phyloP scores from a whole-genome alignment of 2,329 filamentous ascomycete genomes.

The Ciborinia camelliae region DNA sequence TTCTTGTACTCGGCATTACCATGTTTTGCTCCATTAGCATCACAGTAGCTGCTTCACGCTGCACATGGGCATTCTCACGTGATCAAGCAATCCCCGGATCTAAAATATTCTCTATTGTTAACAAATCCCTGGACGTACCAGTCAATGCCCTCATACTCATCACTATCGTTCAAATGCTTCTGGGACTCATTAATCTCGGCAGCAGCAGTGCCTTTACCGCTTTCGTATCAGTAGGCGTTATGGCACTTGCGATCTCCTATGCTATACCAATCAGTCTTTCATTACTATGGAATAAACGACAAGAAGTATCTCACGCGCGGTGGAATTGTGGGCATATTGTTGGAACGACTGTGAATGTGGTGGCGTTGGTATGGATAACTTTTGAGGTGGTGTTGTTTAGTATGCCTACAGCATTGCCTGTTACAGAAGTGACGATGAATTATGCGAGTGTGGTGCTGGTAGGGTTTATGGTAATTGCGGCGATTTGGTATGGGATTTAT shows the following conservation, averaged over 20 bases:
- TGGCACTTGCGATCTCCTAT: slow-evolving; percentile 69
- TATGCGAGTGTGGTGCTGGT: slow-evolving; percentile 50
- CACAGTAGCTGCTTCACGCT: slow-evolving; percentile 53
- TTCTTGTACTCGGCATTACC: slow-evolving; percentile 48
- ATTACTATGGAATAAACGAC: slow-evolving; percentile 59
- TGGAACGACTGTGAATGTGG: slow-evolving; percentile 56
- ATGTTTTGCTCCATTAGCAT: slow-evolving; percentile 54
- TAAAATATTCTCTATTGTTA: slow-evolving; percentile 57
- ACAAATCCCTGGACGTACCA: slow-evolving; percentile 59
- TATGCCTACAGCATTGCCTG: slow-evolving; percentile 58
- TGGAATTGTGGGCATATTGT: slow-evolving; percentile 57
- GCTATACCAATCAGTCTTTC: slow-evolving; percentile 72
- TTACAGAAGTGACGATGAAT: slow-evolving; percentile 57
- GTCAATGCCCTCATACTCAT: slow-evolving; percentile 63
- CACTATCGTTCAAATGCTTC: slow-evolving; percentile 58
- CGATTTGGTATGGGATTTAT: slow-evolving; percentile 49
- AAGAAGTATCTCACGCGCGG: slow-evolving; percentile 49
- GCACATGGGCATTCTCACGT: slow-evolving; percentile 65
- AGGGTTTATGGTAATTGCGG: slow-evolving; percentile 50
- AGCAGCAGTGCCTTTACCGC: slow-evolving; percentile 67
- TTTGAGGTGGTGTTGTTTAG: slow-evolving; percentile 63
- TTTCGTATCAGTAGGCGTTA: slow-evolving; percentile 67
- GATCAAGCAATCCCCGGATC: slow-evolving; percentile 66
- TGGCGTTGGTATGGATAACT: slow-evolving; percentile 54
- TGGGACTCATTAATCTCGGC: slow-evolving; percentile 68